Evolutionary conservation across 1,139 yeast species (phyloP).

Genomic region (Yamadazyma epiphylla): DNA sequence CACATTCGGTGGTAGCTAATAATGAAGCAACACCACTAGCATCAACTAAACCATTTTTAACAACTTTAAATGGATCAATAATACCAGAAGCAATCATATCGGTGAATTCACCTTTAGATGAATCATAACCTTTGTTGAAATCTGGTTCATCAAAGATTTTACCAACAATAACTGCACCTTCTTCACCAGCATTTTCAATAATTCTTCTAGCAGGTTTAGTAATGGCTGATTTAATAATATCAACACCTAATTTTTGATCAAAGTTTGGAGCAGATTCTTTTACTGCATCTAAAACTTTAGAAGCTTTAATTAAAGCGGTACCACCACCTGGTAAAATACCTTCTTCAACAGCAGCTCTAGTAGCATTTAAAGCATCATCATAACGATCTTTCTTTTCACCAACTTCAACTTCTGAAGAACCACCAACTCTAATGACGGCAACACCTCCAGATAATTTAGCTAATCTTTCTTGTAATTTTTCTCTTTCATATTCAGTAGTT

Average conservation of each 20-base stretch:
- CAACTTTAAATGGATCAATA: conserved; percentile 99
- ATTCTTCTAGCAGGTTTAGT: conserved; percentile 96
- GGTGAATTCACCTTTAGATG: conserved; percentile 89
- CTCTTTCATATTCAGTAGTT: conserved; percentile 94
- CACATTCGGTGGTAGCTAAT: conserved; percentile 98
- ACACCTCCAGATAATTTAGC: conserved; percentile 99
- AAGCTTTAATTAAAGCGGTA: conserved; percentile 95
- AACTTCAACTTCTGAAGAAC: conserved; percentile 96
- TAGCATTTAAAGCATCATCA: conserved; percentile 98
- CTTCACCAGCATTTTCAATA: conserved; percentile 98
- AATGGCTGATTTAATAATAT: conserved; percentile 92
- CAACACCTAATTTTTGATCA: conserved; percentile 97
- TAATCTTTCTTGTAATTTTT: conserved; percentile 96
- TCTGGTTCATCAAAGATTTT: conserved; percentile 84
- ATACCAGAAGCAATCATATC: conserved; percentile 98
- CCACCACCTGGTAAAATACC: conserved; percentile 99
- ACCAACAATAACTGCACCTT: conserved; percentile 96
- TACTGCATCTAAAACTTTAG: conserved; percentile 73
- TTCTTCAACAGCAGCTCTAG: conserved; percentile 99
- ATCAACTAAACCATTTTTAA: conserved; percentile 93
- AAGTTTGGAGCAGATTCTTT: conserved; percentile 73
- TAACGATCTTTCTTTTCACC: conserved; percentile 99
- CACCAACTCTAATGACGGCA: conserved; percentile 98
- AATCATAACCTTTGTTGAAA: conserved; percentile 91
- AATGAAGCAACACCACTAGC: conserved; percentile 98